Conservation (phyloP, 2,329 filamentous ascomycete species). For the Alternaria sp. region DNA sequence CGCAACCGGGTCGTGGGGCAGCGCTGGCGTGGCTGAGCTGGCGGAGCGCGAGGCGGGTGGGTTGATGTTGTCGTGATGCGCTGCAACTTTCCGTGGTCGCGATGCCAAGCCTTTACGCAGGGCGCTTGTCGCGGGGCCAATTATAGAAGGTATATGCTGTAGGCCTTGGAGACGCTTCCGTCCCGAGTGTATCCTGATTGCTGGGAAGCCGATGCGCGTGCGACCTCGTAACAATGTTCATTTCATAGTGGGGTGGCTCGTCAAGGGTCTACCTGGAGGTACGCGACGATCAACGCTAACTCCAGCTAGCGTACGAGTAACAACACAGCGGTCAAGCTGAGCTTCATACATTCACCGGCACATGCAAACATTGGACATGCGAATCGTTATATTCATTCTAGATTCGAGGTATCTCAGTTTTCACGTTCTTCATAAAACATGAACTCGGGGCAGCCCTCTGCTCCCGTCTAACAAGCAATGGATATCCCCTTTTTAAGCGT, state of each 20-base stretch:
- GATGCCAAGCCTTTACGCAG: conserved; percentile 21
- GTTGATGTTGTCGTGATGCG: conserved; percentile 22
- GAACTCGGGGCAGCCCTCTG: conserved; percentile 13
- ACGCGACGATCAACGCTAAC: conserved; percentile 1
- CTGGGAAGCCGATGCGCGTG: background rate
- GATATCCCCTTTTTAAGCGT: conserved; percentile 68
- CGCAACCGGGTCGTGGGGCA: conserved; percentile 30
- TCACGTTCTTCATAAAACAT: conserved; percentile 14
- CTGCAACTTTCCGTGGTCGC: conserved; percentile 14
- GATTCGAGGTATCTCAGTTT: conserved; percentile 25
- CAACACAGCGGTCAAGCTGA: conserved; percentile 4
- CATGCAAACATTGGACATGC: conserved; percentile 2
- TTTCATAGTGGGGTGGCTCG: conserved; percentile 5
- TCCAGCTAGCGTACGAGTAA: conserved; percentile 10
- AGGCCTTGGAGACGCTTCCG: background rate
- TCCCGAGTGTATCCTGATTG: background rate
- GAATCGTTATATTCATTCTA: conserved; percentile 33
- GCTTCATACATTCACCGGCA: background rate
- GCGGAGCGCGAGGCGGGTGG: conserved; percentile 18
- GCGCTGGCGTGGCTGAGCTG: conserved; percentile 27
- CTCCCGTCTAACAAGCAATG: conserved; percentile 21
- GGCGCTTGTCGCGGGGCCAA: conserved; percentile 19
- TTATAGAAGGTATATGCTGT: background rate
- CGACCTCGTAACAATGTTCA: background rate
- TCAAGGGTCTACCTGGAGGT: conserved; percentile 5